These are phyloP conservation scores for Grigorovia yakushimaensis DNA, from an alignment of 805 yeast species.

Conservation along the genomic window DNA sequence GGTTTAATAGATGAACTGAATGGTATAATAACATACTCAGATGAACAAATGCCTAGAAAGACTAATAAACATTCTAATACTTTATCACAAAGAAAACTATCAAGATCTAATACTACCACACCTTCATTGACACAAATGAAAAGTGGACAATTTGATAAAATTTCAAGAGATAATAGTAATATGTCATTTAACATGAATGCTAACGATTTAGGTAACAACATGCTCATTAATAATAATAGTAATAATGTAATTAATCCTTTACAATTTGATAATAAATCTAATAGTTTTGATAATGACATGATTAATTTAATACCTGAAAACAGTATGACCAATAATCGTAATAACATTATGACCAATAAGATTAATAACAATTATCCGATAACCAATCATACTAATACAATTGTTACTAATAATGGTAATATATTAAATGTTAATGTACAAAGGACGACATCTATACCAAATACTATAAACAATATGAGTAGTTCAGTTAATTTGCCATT, in stretches of 20 bases:
- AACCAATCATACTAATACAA: too few relatives aligned
- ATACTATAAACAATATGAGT: not conserved
- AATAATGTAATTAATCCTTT: not conserved
- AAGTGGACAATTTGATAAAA: not conserved
- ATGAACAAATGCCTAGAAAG: not conserved
- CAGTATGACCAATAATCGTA: not conserved
- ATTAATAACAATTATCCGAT: too few relatives aligned
- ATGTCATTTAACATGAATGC: not conserved
- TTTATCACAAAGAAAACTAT: not conserved
- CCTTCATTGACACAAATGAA: not conserved
- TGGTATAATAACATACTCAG: constrained; percentile 17
- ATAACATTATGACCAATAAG: too few relatives aligned
- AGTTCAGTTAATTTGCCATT: not conserved
- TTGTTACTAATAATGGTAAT: not conserved
- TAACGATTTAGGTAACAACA: not conserved
- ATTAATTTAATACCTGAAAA: not conserved
- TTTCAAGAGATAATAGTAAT: not conserved
- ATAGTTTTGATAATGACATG: not conserved
- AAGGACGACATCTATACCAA: not conserved
- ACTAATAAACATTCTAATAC: not conserved
- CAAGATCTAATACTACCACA: not conserved
- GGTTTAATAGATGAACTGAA: constrained; percentile 26
- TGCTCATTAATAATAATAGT: not conserved
- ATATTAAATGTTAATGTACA: not conserved
- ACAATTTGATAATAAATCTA: not conserved